These are phyloP conservation scores for Scheffersomyces coipomensis DNA, from an alignment of 805 yeast species.

Conservation along the genomic window DNA sequence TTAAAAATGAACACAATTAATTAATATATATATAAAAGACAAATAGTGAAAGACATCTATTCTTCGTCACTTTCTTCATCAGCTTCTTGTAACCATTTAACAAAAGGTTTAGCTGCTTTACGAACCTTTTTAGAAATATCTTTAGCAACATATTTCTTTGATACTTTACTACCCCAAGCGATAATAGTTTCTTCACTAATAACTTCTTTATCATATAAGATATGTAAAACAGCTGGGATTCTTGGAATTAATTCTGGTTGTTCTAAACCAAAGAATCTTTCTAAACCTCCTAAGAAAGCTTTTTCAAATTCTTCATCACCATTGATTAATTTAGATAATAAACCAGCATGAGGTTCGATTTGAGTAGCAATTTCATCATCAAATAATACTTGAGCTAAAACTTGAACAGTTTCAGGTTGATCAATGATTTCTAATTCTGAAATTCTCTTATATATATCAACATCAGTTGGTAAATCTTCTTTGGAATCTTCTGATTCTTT, in stretches of 20 bases:
- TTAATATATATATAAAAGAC: background rate
- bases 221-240: conserved; percentile 80
- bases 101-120: conserved; percentile 93
- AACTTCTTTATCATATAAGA: conserved; percentile 79
- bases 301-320: conserved; percentile 67
- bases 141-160: conserved; percentile 91
- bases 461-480: conserved; percentile 70
- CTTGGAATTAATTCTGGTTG: conserved; percentile 64
- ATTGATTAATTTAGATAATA: conserved; percentile 73
- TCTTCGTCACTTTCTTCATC: conserved; percentile 76
- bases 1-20: background rate
- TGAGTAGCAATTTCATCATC: conserved; percentile 73
- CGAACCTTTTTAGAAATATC: conserved; percentile 90
- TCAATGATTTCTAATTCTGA: conserved; percentile 70
- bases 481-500: conserved; percentile 49
- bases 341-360: conserved; percentile 74
- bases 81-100: conserved; percentile 93
- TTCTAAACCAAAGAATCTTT: conserved; percentile 84
- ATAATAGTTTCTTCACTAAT: conserved; percentile 77
- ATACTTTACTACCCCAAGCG: conserved; percentile 87
- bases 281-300: conserved; percentile 93
- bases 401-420: conserved; percentile 80
- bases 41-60: conserved; percentile 2
- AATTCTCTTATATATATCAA: conserved; percentile 90
- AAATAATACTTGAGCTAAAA: conserved; percentile 86